Conservation (phyloP, 495 filamentous ascomycete species). For the Podospora anserina region DNA sequence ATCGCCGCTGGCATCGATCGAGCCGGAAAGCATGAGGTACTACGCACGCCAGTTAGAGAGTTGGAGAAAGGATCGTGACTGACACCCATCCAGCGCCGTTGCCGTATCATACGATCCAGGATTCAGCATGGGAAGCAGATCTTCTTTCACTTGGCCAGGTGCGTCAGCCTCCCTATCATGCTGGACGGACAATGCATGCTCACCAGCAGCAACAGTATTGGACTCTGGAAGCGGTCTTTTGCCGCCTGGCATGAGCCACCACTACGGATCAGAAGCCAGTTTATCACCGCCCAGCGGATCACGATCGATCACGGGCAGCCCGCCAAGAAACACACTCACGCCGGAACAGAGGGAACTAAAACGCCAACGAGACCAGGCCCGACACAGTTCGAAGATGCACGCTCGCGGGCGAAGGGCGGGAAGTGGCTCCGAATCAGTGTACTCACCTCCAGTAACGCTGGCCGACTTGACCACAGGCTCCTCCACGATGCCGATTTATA, state of each 20-base stretch:
- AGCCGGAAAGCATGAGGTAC: conserved; percentile 44
- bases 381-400: conserved; percentile 42
- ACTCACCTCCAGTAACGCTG: conserved; percentile 40
- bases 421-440: conserved; percentile 42
- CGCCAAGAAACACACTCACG: conserved; percentile 43
- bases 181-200: conserved; percentile 9
- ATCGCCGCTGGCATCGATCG: conserved; percentile 27
- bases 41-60: neutral
- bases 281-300: conserved; percentile 44
- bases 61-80: conserved; percentile 2
- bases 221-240: conserved; percentile 39
- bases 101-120: conserved; percentile 45
- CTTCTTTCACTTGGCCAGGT: conserved; percentile 46
- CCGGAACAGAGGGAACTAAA: conserved; percentile 50
- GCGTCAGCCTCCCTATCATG: neutral
- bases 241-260: conserved; percentile 36
- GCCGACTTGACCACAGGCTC: conserved; percentile 38
- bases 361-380: conserved; percentile 46
- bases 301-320: conserved; percentile 47
- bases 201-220: conserved; percentile 27
- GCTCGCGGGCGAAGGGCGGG: conserved; percentile 39
- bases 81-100: conserved; percentile 38
- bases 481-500: conserved; percentile 45
- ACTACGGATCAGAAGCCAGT: conserved; percentile 43
- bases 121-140: conserved; percentile 45